Percentiles rank a stretch among this genome's conserved stretches.
These are phyloP conservation scores for Aphanomyces astaci DNA, from an alignment of 352 stramenopile species.

Conservation along the genomic window DNA sequence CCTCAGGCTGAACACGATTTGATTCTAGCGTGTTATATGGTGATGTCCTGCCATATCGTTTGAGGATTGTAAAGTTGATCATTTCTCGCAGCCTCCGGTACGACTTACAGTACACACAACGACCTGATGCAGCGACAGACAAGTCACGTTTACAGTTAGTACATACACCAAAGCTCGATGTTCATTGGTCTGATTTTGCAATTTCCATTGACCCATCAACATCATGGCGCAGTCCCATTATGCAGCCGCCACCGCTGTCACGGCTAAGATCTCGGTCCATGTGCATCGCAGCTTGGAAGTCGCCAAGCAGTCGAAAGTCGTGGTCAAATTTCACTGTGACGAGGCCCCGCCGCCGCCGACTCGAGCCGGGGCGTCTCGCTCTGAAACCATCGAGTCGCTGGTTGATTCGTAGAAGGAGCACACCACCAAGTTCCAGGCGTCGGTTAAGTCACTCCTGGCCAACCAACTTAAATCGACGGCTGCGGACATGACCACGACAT, in stretches of 20 bases:
- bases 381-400: not conserved
- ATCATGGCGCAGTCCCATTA: no score
- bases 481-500: slow-evolving; percentile 16
- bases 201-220: no score
- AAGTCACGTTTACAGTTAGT: no score
- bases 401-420: not conserved
- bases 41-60: no score
- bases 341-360: not conserved
- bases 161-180: no score
- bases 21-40: no score
- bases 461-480: not conserved
- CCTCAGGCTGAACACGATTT: no score
- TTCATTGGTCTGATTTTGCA: no score
- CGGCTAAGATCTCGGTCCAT: slow-evolving; percentile 1
- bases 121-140: no score
- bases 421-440: not conserved
- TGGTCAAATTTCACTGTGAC: not conserved
- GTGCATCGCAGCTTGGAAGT: not conserved
- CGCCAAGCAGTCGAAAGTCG: not conserved
- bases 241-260: not conserved
- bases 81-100: no score
- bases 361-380: not conserved
- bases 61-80: no score
- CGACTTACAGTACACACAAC: no score
- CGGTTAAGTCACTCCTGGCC: not conserved